These are phyloP conservation scores for Actinomortierella wolfii DNA, from an alignment of 371 early-diverging fungal genomes.

Conservation along the genomic window DNA sequence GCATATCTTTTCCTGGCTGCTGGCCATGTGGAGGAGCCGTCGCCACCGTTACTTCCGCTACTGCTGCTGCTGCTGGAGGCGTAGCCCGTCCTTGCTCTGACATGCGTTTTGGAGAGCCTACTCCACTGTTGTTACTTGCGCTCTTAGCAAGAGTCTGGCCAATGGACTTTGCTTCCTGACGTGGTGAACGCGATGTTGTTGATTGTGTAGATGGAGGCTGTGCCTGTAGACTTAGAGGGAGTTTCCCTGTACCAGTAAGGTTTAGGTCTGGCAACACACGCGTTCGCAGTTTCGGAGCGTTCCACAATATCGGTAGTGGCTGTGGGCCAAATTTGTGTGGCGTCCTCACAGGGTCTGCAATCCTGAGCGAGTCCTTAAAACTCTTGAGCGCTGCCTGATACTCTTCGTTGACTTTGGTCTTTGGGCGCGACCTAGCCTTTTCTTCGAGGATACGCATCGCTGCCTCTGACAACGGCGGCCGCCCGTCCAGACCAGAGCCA, in stretches of 20 bases:
- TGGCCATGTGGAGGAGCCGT: background rate
- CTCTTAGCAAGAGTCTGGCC: too few species aligned
- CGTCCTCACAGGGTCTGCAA: slow-evolving; percentile 43
- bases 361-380: slow-evolving; percentile 34
- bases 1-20: background rate
- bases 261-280: slow-evolving; percentile 24
- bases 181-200: too few species aligned
- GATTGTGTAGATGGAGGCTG: background rate
- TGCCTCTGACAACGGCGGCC: too few species aligned
- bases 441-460: too few species aligned
- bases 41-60: background rate
- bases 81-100: too few species aligned
- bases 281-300: slow-evolving; percentile 35
- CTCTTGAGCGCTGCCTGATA: slow-evolving; percentile 34
- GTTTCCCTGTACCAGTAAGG: slow-evolving; percentile 26
- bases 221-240: too few species aligned
- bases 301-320: slow-evolving; percentile 42
- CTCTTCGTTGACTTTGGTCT: slow-evolving; percentile 9
- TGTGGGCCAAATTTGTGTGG: slow-evolving; percentile 45
- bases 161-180: too few species aligned
- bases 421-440: too few species aligned
- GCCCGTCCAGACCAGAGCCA: too few species aligned
- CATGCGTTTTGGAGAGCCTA: too few species aligned
- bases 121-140: too few species aligned
- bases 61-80: too few species aligned